phyloP scores from a whole-genome alignment of 345 rosid genomes.

The Chamaenerion angustifolium region DNA sequence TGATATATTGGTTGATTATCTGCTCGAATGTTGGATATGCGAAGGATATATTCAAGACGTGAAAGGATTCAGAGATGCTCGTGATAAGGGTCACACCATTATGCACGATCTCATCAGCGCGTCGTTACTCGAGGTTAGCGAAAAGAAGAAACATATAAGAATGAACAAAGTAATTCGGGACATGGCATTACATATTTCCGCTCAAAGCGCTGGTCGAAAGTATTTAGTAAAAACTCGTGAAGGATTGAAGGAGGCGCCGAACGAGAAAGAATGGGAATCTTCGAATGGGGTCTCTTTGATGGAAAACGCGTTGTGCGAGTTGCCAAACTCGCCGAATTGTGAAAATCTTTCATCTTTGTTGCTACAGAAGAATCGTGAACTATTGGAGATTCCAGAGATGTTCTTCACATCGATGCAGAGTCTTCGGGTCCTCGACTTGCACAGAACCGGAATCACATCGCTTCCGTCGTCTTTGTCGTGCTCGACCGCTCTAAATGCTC shows the following conservation, averaged over 20 bases:
- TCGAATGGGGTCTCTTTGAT: conserved; percentile 14
- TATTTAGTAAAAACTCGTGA: conserved; percentile 5
- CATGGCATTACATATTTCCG: conserved; percentile 15
- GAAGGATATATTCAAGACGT: conserved; percentile 9
- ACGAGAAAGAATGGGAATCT: conserved; percentile 3
- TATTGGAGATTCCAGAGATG: not conserved
- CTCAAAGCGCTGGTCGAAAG: not conserved
- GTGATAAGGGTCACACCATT: conserved; percentile 8
- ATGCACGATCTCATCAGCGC: conserved; percentile 10
- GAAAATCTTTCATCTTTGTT: conserved; percentile 9
- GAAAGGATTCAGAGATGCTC: conserved; percentile 4
- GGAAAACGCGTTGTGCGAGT: conserved; percentile 3
- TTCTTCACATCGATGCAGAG: conserved; percentile 13
- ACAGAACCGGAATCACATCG: conserved; percentile 5
- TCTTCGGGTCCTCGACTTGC: conserved; percentile 16
- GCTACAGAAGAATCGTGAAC: conserved; percentile 7
- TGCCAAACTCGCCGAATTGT: conserved; percentile 13
- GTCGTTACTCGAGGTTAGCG: conserved; percentile 13
- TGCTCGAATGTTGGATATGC: conserved; percentile 19
- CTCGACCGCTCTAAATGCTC: conserved; percentile 7
- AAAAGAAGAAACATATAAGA: conserved; percentile 7
- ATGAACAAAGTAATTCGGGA: conserved; percentile 9
- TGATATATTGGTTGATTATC: conserved; percentile 13
- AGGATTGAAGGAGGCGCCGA: not conserved
- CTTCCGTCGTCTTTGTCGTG: conserved; percentile 11